A percentile compares a stretch with the other conserved stretches of the same genome.
These are phyloP conservation scores for Byssothecium circinans DNA, from an alignment of 2,329 filamentous ascomycete genomes.

Conservation along the genomic window DNA sequence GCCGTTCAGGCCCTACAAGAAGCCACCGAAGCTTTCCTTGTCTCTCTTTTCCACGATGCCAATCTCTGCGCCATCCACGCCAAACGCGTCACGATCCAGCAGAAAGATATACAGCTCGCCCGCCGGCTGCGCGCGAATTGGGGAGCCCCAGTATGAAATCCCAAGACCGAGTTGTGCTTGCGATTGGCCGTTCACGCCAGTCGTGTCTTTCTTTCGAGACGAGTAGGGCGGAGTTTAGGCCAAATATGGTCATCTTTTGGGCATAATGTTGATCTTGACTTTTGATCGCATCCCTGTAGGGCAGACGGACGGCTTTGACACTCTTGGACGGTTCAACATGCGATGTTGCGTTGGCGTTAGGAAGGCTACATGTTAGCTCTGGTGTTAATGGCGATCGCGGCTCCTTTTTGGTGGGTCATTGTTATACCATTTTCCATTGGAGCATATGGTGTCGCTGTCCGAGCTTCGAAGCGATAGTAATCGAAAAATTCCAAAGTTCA, in stretches of 20 bases:
- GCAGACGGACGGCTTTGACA: not conserved
- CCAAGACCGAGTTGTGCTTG: not conserved
- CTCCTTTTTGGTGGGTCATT: too few species aligned
- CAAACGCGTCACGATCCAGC: conserved; percentile 98
- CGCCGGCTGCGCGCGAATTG: conserved; percentile 84
- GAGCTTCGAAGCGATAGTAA: too few species aligned
- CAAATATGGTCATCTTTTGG: too few species aligned
- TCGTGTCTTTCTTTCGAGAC: not conserved
- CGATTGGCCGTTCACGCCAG: not conserved
- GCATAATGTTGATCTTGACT: not conserved
- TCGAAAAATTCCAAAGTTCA: too few species aligned
- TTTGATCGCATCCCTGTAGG: not conserved
- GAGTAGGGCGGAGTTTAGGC: not conserved
- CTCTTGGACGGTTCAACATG: too few species aligned
- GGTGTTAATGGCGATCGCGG: too few species aligned
- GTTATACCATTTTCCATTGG: too few species aligned
- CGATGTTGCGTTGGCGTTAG: not conserved
- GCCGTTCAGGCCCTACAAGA: conserved; percentile 97
- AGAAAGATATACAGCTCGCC: conserved; percentile 96
- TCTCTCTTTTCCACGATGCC: conserved; percentile 97
- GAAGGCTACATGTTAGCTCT: too few species aligned
- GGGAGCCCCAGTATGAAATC: conserved; percentile 41
- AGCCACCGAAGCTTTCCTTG: conserved; percentile 97
- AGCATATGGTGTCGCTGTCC: too few species aligned
- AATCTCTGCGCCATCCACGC: conserved; percentile 98